These are phyloP conservation scores for Ophiostoma pallidulum DNA, from an alignment of 2,329 filamentous ascomycete species.

Conservation along the genomic window DNA sequence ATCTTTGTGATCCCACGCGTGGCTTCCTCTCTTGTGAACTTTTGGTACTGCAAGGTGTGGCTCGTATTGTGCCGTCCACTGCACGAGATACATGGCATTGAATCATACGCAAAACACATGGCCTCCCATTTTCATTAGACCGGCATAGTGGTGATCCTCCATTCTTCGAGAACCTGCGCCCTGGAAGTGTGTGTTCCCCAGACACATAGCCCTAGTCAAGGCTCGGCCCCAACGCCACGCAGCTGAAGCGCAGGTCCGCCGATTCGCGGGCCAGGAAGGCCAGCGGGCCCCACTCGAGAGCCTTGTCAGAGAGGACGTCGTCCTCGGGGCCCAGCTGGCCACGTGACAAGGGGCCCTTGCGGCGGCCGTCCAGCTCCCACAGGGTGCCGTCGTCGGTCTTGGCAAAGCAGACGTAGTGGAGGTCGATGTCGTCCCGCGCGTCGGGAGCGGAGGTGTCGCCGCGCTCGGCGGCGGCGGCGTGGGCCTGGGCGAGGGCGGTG, in stretches of 20 bases:
- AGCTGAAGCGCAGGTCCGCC: constrained; percentile 49
- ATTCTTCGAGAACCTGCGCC: too few species aligned
- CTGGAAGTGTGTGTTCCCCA: too few species aligned
- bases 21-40: neutral
- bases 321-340: constrained; percentile 50
- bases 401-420: constrained; percentile 95
- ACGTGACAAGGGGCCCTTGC: constrained; percentile 46
- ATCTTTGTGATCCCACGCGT: too few species aligned
- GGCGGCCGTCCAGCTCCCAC: constrained; percentile 52
- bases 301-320: constrained; percentile 66
- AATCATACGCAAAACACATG: too few species aligned
- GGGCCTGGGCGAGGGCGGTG: constrained; percentile 64
- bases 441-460: constrained; percentile 73
- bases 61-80: too few species aligned
- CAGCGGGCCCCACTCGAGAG: constrained; percentile 57
- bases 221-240: constrained; percentile 44
- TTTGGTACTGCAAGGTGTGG: too few species aligned
- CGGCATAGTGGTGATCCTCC: too few species aligned
- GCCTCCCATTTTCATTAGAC: too few species aligned
- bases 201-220: constrained; percentile 40
- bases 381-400: constrained; percentile 57
- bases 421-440: constrained; percentile 73
- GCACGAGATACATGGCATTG: too few species aligned
- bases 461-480: constrained; percentile 63
- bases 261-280: constrained; percentile 47